phyloP scores from a whole-genome alignment of 108 stramenopile species.

The Skeletonema costatum region DNA sequence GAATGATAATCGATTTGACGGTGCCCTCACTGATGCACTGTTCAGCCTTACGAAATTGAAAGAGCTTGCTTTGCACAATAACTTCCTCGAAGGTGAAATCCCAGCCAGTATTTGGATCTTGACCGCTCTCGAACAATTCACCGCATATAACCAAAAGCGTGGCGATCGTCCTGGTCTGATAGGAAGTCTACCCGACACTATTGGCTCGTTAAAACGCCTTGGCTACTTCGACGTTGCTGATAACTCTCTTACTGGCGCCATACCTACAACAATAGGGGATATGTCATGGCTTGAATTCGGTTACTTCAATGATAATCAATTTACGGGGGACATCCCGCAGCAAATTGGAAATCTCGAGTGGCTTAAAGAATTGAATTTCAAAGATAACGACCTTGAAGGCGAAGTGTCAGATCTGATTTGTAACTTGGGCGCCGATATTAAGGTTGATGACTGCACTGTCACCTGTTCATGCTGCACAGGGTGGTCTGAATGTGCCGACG shows the following conservation, averaged over 20 bases:
- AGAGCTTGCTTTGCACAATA: slow-evolving; percentile 18
- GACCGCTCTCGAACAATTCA: slow-evolving; percentile 37
- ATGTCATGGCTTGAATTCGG: not conserved
- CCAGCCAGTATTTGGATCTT: slow-evolving; percentile 51
- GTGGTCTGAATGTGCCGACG: slow-evolving; percentile 8
- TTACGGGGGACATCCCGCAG: slow-evolving; percentile 29
- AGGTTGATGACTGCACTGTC: slow-evolving; percentile 35
- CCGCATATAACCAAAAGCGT: slow-evolving; percentile 37
- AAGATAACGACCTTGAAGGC: slow-evolving; percentile 23
- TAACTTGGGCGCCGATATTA: slow-evolving; percentile 23
- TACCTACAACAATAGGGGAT: slow-evolving; percentile 17
- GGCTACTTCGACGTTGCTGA: slow-evolving; percentile 16
- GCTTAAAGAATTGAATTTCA: slow-evolving; percentile 15
- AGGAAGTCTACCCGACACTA: slow-evolving; percentile 8
- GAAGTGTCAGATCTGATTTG: slow-evolving; percentile 24
- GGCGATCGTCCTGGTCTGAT: slow-evolving; percentile 6
- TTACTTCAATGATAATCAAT: slow-evolving; percentile 19
- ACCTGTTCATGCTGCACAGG: slow-evolving; percentile 33
- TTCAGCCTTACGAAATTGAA: slow-evolving; percentile 6
- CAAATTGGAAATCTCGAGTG: slow-evolving; percentile 23
- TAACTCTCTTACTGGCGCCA: slow-evolving; percentile 16
- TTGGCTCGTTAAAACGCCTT: not conserved
- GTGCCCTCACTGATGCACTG: slow-evolving; percentile 21
- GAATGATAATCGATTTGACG: slow-evolving; percentile 22
- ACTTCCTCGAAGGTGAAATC: slow-evolving; percentile 46